Conservation (phyloP, 2,329 filamentous ascomycete genomes). For the Aspergillus fischeri region DNA sequence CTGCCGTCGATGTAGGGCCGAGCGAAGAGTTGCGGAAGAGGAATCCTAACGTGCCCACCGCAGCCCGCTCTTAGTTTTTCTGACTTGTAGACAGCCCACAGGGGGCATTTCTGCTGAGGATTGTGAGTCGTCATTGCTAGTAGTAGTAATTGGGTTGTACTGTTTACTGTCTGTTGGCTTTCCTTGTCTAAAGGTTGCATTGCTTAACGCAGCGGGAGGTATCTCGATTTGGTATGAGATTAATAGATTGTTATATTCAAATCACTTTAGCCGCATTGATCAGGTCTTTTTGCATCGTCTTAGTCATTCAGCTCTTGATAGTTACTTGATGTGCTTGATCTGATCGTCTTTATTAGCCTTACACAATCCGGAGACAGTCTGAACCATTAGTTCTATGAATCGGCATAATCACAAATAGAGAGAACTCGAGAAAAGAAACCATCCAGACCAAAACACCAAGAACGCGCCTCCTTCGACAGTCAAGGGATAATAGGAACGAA, state of each 20-base stretch:
- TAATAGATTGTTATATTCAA: background rate
- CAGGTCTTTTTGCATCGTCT: background rate
- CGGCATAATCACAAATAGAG: background rate
- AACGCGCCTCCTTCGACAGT: conserved; percentile 1
- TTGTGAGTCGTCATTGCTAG: background rate
- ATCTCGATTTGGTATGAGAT: background rate
- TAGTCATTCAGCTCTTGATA: background rate
- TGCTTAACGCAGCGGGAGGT: background rate
- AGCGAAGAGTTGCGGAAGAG: conserved; percentile 71
- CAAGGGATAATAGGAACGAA: conserved; percentile 15
- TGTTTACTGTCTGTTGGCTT: background rate
- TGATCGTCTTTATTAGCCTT: background rate
- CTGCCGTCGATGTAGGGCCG: conserved; percentile 65
- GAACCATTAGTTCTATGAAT: background rate
- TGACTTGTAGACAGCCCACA: background rate
- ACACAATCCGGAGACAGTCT: background rate
- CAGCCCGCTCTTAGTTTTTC: conserved; percentile 10
- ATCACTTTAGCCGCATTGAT: background rate
- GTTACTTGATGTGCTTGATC: no score
- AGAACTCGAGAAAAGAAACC: background rate
- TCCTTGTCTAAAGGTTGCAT: background rate
- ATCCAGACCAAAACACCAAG: conserved; percentile 4
- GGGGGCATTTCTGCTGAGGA: background rate
- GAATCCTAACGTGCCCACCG: conserved; percentile 15
- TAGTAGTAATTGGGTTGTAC: background rate